Evolutionary conservation across 768 basidiomycete genomes (phyloP).

Genomic region (Leccinum subtestaceum): DNA sequence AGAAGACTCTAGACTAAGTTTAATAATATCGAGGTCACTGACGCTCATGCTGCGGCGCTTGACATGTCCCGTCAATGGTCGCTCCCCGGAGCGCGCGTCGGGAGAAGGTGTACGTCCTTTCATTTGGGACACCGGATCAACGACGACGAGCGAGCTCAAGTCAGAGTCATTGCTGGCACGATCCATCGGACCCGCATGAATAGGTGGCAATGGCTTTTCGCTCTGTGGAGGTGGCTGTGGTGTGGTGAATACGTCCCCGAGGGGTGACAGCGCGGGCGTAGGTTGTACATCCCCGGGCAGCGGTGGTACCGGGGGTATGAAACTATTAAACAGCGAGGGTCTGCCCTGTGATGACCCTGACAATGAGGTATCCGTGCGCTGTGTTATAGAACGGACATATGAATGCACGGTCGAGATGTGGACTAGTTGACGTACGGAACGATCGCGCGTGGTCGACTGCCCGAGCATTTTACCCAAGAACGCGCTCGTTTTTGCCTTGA

Average conservation of each 20-base stretch:
- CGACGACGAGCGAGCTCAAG: constrained; percentile 56
- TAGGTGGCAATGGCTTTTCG: constrained; percentile 66
- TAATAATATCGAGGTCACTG: constrained; percentile 58
- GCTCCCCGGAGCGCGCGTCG: constrained; percentile 29
- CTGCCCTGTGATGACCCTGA: constrained; percentile 24
- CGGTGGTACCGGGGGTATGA: constrained; percentile 43
- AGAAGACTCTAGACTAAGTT: constrained; percentile 37
- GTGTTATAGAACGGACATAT: constrained; percentile 27
- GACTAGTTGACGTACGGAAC: constrained; percentile 49
- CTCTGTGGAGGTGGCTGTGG: constrained; percentile 33
- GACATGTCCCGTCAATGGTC: constrained; percentile 25
- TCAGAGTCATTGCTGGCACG: constrained; percentile 44
- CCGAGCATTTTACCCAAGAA: constrained; percentile 80
- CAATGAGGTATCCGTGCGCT: constrained; percentile 56
- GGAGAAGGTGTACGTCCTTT: constrained; percentile 34
- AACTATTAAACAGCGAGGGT: constrained; percentile 35
- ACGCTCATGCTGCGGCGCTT: constrained; percentile 76
- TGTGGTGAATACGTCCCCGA: constrained; percentile 50
- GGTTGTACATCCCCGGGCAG: constrained; percentile 46
- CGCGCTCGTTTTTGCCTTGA: constrained; percentile 76
- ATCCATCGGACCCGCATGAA: constrained; percentile 37
- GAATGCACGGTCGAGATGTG: constrained; percentile 5
- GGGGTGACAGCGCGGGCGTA: constrained; percentile 40
- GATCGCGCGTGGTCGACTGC: constrained; percentile 60
- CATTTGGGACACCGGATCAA: constrained; percentile 45